Percentiles rank a stretch among this genome's conserved stretches.
phyloP scores from a whole-genome alignment of 2,329 filamentous ascomycete genomes.

The Phoma herbarum region DNA sequence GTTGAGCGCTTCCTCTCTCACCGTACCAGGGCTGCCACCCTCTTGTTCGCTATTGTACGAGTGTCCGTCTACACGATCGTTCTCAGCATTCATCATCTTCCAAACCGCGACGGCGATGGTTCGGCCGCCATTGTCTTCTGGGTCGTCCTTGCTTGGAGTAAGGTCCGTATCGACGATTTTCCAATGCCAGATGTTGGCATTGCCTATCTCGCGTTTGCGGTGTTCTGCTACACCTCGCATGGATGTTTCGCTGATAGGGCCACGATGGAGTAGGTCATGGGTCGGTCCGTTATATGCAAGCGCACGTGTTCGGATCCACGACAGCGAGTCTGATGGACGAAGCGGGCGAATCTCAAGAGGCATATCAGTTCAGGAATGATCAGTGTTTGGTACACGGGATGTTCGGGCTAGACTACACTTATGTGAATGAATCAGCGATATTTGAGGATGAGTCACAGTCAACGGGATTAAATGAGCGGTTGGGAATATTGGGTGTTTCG shows the following conservation, averaged over 20 bases:
- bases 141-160: conserved; percentile 34
- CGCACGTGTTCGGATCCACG: conserved; percentile 42
- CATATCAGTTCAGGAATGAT: conserved; percentile 26
- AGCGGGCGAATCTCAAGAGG: conserved; percentile 36
- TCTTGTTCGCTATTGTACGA: not conserved
- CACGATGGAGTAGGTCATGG: conserved; percentile 37
- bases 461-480: not conserved
- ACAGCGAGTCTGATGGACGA: conserved; percentile 32
- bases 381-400: not conserved
- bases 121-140: conserved; percentile 32
- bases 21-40: not conserved
- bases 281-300: conserved; percentile 45
- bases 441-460: conserved; percentile 13
- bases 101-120: conserved; percentile 44
- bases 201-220: conserved; percentile 31
- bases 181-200: conserved; percentile 42
- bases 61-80: not conserved
- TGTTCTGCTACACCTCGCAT: conserved; percentile 37
- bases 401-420: not conserved
- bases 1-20: not conserved
- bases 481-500: not conserved
- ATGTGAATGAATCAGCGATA: not conserved
- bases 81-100: conserved; percentile 32
- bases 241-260: conserved; percentile 36
- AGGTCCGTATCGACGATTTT: conserved; percentile 45